Conservation (phyloP, 2,329 filamentous ascomycete genomes). For the Neonectria hederae region DNA sequence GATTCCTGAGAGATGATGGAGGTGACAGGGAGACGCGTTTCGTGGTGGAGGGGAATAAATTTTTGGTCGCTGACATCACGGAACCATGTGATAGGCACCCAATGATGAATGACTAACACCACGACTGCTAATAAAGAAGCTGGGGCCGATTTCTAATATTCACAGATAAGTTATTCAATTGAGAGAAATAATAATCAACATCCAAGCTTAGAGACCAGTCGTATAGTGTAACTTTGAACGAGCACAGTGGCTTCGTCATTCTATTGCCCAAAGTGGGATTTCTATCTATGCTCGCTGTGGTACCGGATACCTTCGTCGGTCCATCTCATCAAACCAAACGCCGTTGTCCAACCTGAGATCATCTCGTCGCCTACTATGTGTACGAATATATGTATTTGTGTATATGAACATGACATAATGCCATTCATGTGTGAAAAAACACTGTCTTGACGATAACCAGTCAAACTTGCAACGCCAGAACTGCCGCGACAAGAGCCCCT, state of each 20-base stretch:
- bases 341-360: slow-evolving; percentile 11
- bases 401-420: not conserved
- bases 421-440: not conserved
- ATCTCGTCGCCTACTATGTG: not conserved
- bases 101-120: not conserved
- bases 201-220: not conserved
- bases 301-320: not conserved
- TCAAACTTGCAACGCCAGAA: slow-evolving; percentile 17
- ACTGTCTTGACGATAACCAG: not conserved
- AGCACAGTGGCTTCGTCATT: slow-evolving; percentile 1
- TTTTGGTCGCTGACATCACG: slow-evolving; percentile 40
- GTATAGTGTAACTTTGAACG: not conserved
- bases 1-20: slow-evolving; percentile 26
- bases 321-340: slow-evolving; percentile 13
- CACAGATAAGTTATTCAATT: not conserved
- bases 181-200: not conserved
- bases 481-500: not conserved
- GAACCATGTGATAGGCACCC: slow-evolving; percentile 17
- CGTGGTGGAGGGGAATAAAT: slow-evolving; percentile 32
- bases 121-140: not conserved
- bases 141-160: not conserved
- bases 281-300: slow-evolving; percentile 18
- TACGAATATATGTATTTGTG: slow-evolving; percentile 13
- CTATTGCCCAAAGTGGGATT: not conserved
- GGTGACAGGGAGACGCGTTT: slow-evolving; percentile 34